Evolutionary conservation across 345 rosid species (phyloP), one percentile per base, ranked within the genome.

Genomic region (Nasturtium officinale): DNA sequence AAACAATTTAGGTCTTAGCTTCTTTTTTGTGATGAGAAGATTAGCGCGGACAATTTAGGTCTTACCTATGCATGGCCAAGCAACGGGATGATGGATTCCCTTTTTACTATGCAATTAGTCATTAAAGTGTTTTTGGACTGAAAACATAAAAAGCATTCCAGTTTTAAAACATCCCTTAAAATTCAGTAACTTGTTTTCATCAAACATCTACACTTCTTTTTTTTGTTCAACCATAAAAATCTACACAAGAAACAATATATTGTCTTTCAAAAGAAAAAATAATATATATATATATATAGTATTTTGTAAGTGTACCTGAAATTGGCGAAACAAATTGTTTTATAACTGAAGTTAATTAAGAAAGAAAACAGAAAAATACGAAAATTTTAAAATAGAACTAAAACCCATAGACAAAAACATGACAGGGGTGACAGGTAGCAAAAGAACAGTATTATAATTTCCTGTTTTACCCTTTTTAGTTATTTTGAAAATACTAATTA

Each of bases 21-120:
- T n/a, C n/a, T n/a, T n/a, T n/a, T n/a, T n/a, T n/a, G n/a, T n/a
- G n/a, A n/a, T n/a, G n/a, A n/a, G n/a, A n/a, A n/a, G n/a, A n/a
- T n/a, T n/a, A n/a, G n/a, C n/a, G n/a, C n/a, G n/a, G n/a, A 55
- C 43, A 50, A 12, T 51, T 60, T 69, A 61, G 78, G 80, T 62
- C 61, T 77, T 77, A 67, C 81, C 74, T 47, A 57, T 77, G 79
- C 17, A 71, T 85, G 86, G 77, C 81, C 82, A 65, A 80, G 65
- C 78, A 71, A 67, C 67, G 62, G 80, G 72, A 82, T 85, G 77
- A 82, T 74, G 73, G 79, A 82, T 82, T 81, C 82, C 72, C 73
- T 78, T 62, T 59, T 53, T 45, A 53, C 65, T 69, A 77, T 66
- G 60, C 68, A 72, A 40, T 50, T 57, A 18, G 28, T 12, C 21